A percentile compares a stretch with the other conserved stretches of the same genome.
Evolutionary conservation across 495 filamentous ascomycete genomes (phyloP).

Genomic region (Xylaria palmicola): DNA sequence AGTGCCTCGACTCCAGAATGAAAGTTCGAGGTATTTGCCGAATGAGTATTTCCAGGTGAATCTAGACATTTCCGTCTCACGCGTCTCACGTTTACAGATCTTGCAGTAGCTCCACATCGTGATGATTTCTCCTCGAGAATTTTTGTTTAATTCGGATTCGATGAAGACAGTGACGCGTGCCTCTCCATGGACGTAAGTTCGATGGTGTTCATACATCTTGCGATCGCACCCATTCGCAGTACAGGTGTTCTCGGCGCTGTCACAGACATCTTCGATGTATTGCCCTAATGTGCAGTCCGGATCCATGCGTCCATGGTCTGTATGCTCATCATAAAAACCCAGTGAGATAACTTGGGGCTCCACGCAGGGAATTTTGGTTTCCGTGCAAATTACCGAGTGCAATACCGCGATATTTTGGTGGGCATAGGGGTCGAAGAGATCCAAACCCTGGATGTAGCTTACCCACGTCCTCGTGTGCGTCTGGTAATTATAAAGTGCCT

Average conservation of each 20-base stretch:
- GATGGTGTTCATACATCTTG: slow-evolving; percentile 88
- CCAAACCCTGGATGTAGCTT: slow-evolving; percentile 75
- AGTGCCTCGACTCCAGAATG: slow-evolving; percentile 88
- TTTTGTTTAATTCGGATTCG: slow-evolving; percentile 58
- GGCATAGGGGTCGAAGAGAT: slow-evolving; percentile 88
- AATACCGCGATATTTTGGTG: slow-evolving; percentile 97
- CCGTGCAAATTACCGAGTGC: slow-evolving; percentile 87
- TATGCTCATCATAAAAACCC: slow-evolving; percentile 89
- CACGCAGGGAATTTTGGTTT: slow-evolving; percentile 85
- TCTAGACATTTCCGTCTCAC: slow-evolving; percentile 88
- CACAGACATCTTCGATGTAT: slow-evolving; percentile 89
- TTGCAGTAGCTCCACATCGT: slow-evolving; percentile 99
- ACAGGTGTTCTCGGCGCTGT: slow-evolving; percentile 70
- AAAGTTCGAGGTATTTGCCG: slow-evolving; percentile 94
- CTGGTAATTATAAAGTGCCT: slow-evolving; percentile 87
- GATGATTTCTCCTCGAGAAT: slow-evolving; percentile 64
- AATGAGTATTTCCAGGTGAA: slow-evolving; percentile 99
- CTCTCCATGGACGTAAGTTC: slow-evolving; percentile 96
- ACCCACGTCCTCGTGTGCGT: slow-evolving; percentile 97
- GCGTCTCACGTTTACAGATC: slow-evolving; percentile 83
- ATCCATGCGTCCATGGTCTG: slow-evolving; percentile 62
- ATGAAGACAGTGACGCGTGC: slow-evolving; percentile 89
- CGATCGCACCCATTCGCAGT: slow-evolving; percentile 82
- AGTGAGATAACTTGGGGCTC: slow-evolving; percentile 85
- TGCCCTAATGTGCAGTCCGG: slow-evolving; percentile 92